A percentile compares a stretch with the other conserved stretches of the same genome.
Conservation (phyloP, 116 monocot species). For the Cymodocea nodosa region DNA sequence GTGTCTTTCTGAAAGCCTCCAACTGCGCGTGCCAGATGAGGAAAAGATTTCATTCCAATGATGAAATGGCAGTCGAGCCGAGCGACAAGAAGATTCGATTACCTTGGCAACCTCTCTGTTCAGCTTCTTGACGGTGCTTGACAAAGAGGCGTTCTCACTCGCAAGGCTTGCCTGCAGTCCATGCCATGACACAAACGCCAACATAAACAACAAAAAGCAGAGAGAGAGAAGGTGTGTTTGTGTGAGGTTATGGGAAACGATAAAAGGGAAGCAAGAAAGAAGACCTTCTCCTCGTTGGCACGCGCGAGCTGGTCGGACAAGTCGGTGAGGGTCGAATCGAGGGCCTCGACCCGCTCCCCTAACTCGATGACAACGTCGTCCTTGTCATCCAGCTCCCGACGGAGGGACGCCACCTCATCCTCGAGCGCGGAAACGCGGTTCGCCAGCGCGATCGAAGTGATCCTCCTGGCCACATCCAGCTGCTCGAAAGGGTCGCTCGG, state of each 20-base stretch:
- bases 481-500: constrained; percentile 90
- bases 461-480: constrained; percentile 85
- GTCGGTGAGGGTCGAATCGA: constrained; percentile 44
- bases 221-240: too few relatives aligned
- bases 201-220: not conserved
- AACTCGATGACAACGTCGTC: constrained; percentile 57
- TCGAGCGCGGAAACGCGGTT: constrained; percentile 55
- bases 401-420: constrained; percentile 42
- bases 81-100: not conserved
- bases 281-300: constrained; percentile 61
- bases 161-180: constrained; percentile 40
- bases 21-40: constrained; percentile 25
- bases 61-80: too few relatives aligned
- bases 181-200: not conserved
- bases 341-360: constrained; percentile 30
- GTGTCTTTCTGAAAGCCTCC: constrained; percentile 82
- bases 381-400: constrained; percentile 23
- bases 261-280: too few relatives aligned
- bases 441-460: constrained; percentile 89
- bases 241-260: too few relatives aligned
- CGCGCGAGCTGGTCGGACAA: constrained; percentile 33
- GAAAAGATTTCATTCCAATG: not conserved
- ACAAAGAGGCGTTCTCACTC: constrained; percentile 56
- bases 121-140: constrained; percentile 69
- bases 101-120: constrained; percentile 80